Evolutionary conservation across 2,329 filamentous ascomycete species (phyloP).

Genomic region (Phoma sp.): DNA sequence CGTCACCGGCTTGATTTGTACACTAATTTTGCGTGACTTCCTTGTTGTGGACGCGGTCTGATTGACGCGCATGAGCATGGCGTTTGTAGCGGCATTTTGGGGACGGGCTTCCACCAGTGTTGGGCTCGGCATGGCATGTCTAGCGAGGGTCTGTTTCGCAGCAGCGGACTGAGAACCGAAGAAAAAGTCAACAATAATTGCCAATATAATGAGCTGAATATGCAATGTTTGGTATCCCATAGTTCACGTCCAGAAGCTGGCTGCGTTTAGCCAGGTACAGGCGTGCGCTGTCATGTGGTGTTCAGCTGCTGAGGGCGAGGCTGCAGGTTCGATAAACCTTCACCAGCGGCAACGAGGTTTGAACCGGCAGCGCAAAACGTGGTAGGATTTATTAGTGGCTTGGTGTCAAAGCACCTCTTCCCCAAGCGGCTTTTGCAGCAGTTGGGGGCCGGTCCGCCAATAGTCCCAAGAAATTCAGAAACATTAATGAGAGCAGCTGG

Average conservation of each 20-base stretch:
- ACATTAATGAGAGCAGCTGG: neutral
- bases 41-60: constrained; percentile 6
- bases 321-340: constrained; percentile 9
- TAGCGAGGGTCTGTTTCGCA: constrained; percentile 17
- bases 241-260: neutral
- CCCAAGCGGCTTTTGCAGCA: too few relatives aligned
- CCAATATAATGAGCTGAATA: neutral
- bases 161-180: constrained; percentile 1
- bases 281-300: neutral
- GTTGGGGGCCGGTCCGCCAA: constrained; percentile 6
- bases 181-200: neutral
- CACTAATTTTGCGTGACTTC: constrained; percentile 22
- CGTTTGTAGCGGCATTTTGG: constrained; percentile 30
- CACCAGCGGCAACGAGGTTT: constrained; percentile 3
- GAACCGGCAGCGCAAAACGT: constrained; percentile 7
- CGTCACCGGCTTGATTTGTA: constrained; percentile 22
- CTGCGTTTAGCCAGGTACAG: neutral
- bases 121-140: constrained; percentile 5
- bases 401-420: constrained; percentile 15
- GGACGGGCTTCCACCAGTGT: constrained; percentile 8
- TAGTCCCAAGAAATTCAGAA: neutral
- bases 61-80: constrained; percentile 24
- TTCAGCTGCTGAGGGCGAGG: constrained; percentile 7
- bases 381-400: constrained; percentile 17
- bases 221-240: constrained; percentile 8